Base-by-base conservation (phyloP, 805 yeast species). In the Naumovozyma baii region DNA sequence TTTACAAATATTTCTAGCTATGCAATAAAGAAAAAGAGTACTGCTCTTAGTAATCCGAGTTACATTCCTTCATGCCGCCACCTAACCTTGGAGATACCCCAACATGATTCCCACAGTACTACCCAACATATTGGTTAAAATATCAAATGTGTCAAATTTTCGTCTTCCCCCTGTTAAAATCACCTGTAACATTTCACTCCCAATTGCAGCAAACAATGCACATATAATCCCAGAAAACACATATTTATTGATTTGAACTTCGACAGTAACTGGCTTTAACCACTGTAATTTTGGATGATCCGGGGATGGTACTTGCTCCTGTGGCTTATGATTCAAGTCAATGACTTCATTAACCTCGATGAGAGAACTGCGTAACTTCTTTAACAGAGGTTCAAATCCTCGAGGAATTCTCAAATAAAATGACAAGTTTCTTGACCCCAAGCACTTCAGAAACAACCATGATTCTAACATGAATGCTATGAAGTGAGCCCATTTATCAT, bases 401-500 rank as follows among this genome's bases (percentile, higher is more conserved):
- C 26, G 10, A 10, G 26, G 26, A 22, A 22, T 10, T 10, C 10
- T 22, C 9, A 22, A 22, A 7, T 7, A 22, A 7, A 22, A 10
- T 7, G 26, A 10, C 26, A 22, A 22, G 10, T 7, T 22, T 10
- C 26, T 22, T 10, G 26, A 22, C 9, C 9, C 15, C 5, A 29
- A 29, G 14, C 31, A 29, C 54, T 67, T 69, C 44, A 68, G 69
- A 49, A 76, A 73, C 35, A 76, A 65, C 19, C 57, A 54, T 0
- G 82, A 71, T 10, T 76, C 64, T 0, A 68, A 41, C 35, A 64
- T 50, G 50, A 77, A 77, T 4, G 68, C 69, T 3, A 47, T 8
- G 39, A 71, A 70, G 52, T 77, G 83, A 1, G 72, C 51, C 10
- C 64, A 25, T 53, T 77, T 77, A 49, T 77, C 83, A 51, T 75